Evolutionary conservation across 371 early-diverging fungal species (phyloP), one percentile per base, ranked within the genome.

Genomic region (Apophysomyces trapeziformis): DNA sequence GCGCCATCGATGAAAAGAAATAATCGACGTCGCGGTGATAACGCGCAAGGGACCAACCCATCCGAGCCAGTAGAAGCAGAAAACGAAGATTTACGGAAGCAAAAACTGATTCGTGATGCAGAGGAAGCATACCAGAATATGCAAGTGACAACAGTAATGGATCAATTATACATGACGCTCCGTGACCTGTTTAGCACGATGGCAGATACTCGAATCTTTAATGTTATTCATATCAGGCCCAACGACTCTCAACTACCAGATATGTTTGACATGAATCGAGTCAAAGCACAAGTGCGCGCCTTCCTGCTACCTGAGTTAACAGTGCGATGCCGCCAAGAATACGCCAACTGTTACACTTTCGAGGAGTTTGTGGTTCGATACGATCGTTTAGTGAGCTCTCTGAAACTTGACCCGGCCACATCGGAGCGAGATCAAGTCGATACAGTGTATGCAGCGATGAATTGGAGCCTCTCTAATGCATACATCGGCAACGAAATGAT

Each of bases 191-290:
- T 87, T 36, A 80, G 80, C n/a, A 85, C 91, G 2, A 84, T 90
- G 57, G 76, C 81, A 16, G 91, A 91, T 46, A 93, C 95, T 0
- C 84, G 86, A 39, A 82, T 92, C 5, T 96, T 95, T 91, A 91
- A 90, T 61, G 75, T 96, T 57, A 79, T 92, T 69, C 92, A 92
- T 77, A 75, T 97, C 46, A 82, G 87, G 36, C 89, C 92, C 4
- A 89, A 90, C 62, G 90, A 90, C 67, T 74, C 80, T 5, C 83
- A 85, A 64, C 73, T 78, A 68, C 77, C 86, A 54, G 70, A 75
- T 46, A 64, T 78, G 44, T 78, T 76, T 47, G 86, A 87, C 58
- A 56, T 65, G 26, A 79, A 75, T 54, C 74, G 76, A 26, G 69
- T 92, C 56, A 74, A 77, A 16, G 72, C 85, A 11, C 93, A 93